These are phyloP conservation scores for Metschnikowia dekortorum DNA, from an alignment of 805 yeast genomes.

Conservation along the genomic window DNA sequence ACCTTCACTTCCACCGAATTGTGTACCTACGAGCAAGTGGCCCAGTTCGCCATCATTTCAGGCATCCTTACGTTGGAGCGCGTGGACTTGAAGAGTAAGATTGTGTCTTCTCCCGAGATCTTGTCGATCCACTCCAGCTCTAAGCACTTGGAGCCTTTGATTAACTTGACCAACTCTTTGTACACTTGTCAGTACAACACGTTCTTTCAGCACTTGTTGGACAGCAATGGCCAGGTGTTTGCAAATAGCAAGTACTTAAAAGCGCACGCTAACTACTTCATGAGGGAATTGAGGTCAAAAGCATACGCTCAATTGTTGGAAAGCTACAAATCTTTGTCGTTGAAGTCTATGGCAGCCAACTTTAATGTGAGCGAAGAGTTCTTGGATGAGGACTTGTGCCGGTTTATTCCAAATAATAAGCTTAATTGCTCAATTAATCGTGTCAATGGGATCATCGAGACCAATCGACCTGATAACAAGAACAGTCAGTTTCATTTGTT, in stretches of 20 bases:
- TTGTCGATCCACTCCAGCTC: slow-evolving; percentile 72
- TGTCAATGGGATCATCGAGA: slow-evolving; percentile 91
- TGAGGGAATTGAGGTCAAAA: slow-evolving; percentile 90
- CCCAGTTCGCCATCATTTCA: slow-evolving; percentile 80
- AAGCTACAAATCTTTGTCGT: slow-evolving; percentile 84
- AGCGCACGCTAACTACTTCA: slow-evolving; percentile 76
- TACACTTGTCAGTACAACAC: slow-evolving; percentile 84
- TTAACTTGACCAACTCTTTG: slow-evolving; percentile 76
- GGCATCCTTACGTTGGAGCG: slow-evolving; percentile 82
- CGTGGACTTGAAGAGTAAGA: slow-evolving; percentile 74
- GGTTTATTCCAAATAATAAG: slow-evolving; percentile 88
- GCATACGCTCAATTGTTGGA: slow-evolving; percentile 93
- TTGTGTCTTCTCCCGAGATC: slow-evolving; percentile 92
- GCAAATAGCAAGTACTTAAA: slow-evolving; percentile 59
- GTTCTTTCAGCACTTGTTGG: slow-evolving; percentile 71
- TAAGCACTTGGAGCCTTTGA: slow-evolving; percentile 70
- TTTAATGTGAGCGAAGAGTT: slow-evolving; percentile 88
- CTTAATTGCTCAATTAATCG: slow-evolving; percentile 93
- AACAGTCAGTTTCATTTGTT: slow-evolving; percentile 87
- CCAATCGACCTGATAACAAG: slow-evolving; percentile 94
- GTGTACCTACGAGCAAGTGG: slow-evolving; percentile 84
- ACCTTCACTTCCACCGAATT: slow-evolving; percentile 93
- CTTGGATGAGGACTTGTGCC: slow-evolving; percentile 80
- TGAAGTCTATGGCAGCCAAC: slow-evolving; percentile 89
- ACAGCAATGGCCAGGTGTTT: slow-evolving; percentile 70